Conservation (phyloP, 768 basidiomycete species). For the Podaxis pistillaris region DNA sequence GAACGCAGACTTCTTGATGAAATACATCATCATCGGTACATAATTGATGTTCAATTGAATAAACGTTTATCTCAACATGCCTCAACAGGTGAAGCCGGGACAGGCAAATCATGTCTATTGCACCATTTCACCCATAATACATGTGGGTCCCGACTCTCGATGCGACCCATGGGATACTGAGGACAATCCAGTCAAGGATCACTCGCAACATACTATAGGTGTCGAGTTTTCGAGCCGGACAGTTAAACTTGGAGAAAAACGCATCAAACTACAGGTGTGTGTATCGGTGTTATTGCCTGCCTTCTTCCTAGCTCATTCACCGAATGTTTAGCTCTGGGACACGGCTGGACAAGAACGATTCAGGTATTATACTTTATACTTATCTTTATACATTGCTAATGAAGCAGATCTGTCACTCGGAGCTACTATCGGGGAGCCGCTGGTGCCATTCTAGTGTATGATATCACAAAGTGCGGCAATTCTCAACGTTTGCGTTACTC, state of each 20-base stretch:
- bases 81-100: constrained; percentile 84
- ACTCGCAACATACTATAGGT: constrained; percentile 97
- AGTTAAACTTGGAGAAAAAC: constrained; percentile 89
- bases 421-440: constrained; percentile 96
- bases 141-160: constrained; percentile 54
- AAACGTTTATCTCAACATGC: constrained; percentile 8
- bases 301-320: constrained; percentile 18
- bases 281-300: constrained; percentile 1
- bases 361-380: constrained; percentile 42
- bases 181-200: constrained; percentile 76
- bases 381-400: constrained; percentile 16
- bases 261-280: constrained; percentile 90
- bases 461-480: constrained; percentile 78
- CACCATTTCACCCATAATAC: constrained; percentile 96
- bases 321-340: constrained; percentile 77
- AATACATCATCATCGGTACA: constrained; percentile 93
- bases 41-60: constrained; percentile 10
- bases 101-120: constrained; percentile 95
- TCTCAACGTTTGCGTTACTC: constrained; percentile 5
- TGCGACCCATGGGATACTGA: constrained; percentile 16
- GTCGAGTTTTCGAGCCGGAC: constrained; percentile 97
- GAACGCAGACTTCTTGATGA: constrained; percentile 90
- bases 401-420: constrained; percentile 78
- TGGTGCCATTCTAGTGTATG: constrained; percentile 89
- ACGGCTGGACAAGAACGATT: constrained; percentile 97